Evolutionary conservation across 2,329 filamentous ascomycete genomes (phyloP).

Genomic region (Claviceps sp.): DNA sequence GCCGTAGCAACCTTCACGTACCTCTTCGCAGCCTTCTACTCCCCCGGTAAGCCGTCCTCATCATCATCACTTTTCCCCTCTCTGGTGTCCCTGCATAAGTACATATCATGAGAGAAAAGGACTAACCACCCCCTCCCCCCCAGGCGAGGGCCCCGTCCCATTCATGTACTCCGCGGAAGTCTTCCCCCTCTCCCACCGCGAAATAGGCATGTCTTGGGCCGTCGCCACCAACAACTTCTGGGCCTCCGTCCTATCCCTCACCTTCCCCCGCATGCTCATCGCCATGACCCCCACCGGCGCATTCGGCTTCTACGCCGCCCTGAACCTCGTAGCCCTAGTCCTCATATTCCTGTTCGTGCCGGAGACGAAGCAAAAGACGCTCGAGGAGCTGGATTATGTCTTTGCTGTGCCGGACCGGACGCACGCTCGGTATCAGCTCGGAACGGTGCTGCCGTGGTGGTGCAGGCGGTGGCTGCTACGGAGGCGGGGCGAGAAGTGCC

Average conservation of each 20-base stretch:
- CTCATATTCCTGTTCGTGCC: constrained; percentile 37
- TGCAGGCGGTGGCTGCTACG: constrained; percentile 15
- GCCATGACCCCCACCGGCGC: constrained; percentile 21
- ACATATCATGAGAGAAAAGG: background rate
- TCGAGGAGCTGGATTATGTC: constrained; percentile 37
- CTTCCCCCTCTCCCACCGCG: constrained; percentile 24
- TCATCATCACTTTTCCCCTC: background rate
- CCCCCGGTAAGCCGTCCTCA: constrained; percentile 8
- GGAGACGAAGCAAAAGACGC: constrained; percentile 36
- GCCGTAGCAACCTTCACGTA: constrained; percentile 23
- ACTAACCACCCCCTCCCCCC: too few relatives aligned
- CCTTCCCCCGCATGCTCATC: constrained; percentile 19
- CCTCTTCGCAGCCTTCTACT: constrained; percentile 24
- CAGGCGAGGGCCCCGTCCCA: constrained; percentile 22
- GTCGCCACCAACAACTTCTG: constrained; percentile 23
- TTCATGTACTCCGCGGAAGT: constrained; percentile 26
- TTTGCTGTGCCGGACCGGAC: constrained; percentile 29
- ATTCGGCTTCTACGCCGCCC: constrained; percentile 31
- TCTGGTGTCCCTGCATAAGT: too few relatives aligned
- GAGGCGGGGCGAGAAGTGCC: constrained; percentile 4
- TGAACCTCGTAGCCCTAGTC: constrained; percentile 30
- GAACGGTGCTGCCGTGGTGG: constrained; percentile 24
- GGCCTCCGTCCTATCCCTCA: constrained; percentile 11
- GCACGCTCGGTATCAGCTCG: constrained; percentile 27
- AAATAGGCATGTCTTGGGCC: constrained; percentile 26